Conservation (phyloP, 768 basidiomycete species). For the Cystobasidium ongulense region DNA sequence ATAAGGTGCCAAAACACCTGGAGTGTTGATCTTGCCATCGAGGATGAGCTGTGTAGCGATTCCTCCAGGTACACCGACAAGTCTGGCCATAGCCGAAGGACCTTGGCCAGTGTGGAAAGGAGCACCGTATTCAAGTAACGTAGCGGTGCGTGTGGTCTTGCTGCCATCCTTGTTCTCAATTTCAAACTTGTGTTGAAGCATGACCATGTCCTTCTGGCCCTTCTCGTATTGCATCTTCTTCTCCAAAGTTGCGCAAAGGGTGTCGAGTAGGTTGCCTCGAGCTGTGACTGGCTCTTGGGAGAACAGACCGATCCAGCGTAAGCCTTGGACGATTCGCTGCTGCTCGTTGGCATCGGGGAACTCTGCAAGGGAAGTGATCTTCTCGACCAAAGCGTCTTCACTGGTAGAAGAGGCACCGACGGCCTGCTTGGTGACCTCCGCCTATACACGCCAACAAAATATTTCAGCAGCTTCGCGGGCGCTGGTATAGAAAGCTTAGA, state of each 20-base stretch:
- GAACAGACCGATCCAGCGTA: constrained; percentile 90
- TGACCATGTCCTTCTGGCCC: constrained; percentile 89
- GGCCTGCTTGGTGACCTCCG: constrained; percentile 67
- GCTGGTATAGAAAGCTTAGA: too few species aligned
- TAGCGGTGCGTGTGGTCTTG: constrained; percentile 77
- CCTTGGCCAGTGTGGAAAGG: constrained; percentile 45
- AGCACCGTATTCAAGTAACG: constrained; percentile 78
- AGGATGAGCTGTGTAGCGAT: constrained; percentile 85
- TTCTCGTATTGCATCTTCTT: constrained; percentile 80
- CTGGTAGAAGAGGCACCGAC: constrained; percentile 59
- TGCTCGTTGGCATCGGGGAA: constrained; percentile 67
- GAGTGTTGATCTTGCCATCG: constrained; percentile 67
- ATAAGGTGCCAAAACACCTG: constrained; percentile 82
- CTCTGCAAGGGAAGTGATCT: constrained; percentile 59
- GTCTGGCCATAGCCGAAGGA: constrained; percentile 67
- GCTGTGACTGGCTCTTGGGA: constrained; percentile 52
- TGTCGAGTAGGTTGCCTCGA: constrained; percentile 77
- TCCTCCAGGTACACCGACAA: constrained; percentile 88
- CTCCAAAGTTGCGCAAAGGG: constrained; percentile 83
- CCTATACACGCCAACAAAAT: not conserved
- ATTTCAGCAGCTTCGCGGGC: too few species aligned
- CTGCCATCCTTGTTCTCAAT: constrained; percentile 79
- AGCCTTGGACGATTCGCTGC: constrained; percentile 72
- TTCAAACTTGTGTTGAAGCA: constrained; percentile 97
- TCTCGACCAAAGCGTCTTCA: constrained; percentile 66